phyloP scores from a whole-genome alignment of 1,284 basidiomycete species.

The Trametes hirsuta region DNA sequence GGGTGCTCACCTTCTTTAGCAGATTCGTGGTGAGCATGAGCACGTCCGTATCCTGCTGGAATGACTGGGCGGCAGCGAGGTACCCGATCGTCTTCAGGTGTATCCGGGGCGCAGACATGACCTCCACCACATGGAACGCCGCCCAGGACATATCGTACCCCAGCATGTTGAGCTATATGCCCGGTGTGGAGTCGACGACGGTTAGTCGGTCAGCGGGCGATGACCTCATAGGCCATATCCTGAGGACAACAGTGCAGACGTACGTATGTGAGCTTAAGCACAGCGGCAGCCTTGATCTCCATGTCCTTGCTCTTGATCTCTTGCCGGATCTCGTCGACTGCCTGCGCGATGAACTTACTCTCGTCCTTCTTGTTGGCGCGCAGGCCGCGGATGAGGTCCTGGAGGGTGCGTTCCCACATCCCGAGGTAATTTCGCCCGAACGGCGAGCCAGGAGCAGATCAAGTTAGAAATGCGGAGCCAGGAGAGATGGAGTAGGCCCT shows the following conservation, averaged over 20 bases:
- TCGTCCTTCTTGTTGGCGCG: slow-evolving; percentile 87
- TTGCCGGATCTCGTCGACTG: slow-evolving; percentile 85
- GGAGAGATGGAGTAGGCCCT: too few species aligned
- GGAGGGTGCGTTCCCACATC: slow-evolving; percentile 94
- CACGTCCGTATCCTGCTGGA: slow-evolving; percentile 93
- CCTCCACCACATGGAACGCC: slow-evolving; percentile 95
- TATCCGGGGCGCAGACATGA: slow-evolving; percentile 92
- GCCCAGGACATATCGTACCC: slow-evolving; percentile 91
- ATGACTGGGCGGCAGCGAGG: slow-evolving; percentile 92
- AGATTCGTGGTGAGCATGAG: slow-evolving; percentile 98
- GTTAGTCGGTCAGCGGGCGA: background rate
- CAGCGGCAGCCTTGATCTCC: slow-evolving; percentile 94
- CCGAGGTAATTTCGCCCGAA: background rate
- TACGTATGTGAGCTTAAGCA: slow-evolving; percentile 97
- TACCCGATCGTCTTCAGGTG: slow-evolving; percentile 97
- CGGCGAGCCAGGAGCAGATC: too few species aligned
- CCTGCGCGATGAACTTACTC: slow-evolving; percentile 78
- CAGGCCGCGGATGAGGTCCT: slow-evolving; percentile 90
- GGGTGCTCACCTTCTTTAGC: slow-evolving; percentile 85
- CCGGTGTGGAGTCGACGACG: background rate
- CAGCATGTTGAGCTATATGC: slow-evolving; percentile 84
- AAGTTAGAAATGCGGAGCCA: too few species aligned
- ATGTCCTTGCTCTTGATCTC: slow-evolving; percentile 96
- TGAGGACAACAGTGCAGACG: slow-evolving; percentile 38
- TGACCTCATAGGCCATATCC: background rate